phyloP scores from a whole-genome alignment of 2,329 filamentous ascomycete genomes.

The Colletotrichum tofieldiae region DNA sequence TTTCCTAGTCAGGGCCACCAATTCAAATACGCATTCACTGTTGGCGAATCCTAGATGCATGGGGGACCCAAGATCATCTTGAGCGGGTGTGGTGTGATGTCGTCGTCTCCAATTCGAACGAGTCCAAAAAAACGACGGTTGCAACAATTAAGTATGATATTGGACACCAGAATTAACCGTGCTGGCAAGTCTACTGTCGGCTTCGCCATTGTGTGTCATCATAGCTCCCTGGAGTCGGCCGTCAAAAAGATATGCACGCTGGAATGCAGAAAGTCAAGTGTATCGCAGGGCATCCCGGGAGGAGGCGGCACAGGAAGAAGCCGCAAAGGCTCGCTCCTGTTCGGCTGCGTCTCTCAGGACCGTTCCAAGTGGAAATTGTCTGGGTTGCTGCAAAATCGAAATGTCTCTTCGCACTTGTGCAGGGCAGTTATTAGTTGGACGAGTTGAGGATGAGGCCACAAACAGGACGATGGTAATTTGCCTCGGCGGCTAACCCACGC shows the following conservation, averaged over 20 bases:
- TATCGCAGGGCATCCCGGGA: background rate
- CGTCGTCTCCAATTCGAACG: background rate
- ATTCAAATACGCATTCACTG: background rate
- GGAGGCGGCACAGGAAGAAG: background rate
- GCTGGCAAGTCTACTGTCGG: background rate
- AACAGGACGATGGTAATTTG: slow-evolving; percentile 1
- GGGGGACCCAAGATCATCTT: background rate
- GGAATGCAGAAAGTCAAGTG: background rate
- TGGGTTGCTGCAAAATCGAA: background rate
- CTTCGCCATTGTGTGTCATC: background rate
- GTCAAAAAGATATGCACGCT: background rate
- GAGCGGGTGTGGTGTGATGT: background rate
- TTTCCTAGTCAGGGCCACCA: background rate
- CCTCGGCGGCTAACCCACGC: slow-evolving; percentile 3
- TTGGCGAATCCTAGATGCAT: background rate
- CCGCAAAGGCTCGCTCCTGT: slow-evolving; percentile 3
- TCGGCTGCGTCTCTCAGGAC: background rate
- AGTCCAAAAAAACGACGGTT: background rate
- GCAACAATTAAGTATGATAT: background rate
- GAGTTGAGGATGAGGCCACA: slow-evolving; percentile 28
- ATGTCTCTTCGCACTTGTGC: background rate
- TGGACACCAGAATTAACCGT: background rate
- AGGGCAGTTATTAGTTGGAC: background rate
- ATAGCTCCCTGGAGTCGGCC: background rate
- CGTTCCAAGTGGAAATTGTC: background rate